These are phyloP conservation scores for Hypoxylon rubiginosum DNA, from an alignment of 2,329 filamentous ascomycete genomes.

Conservation along the genomic window DNA sequence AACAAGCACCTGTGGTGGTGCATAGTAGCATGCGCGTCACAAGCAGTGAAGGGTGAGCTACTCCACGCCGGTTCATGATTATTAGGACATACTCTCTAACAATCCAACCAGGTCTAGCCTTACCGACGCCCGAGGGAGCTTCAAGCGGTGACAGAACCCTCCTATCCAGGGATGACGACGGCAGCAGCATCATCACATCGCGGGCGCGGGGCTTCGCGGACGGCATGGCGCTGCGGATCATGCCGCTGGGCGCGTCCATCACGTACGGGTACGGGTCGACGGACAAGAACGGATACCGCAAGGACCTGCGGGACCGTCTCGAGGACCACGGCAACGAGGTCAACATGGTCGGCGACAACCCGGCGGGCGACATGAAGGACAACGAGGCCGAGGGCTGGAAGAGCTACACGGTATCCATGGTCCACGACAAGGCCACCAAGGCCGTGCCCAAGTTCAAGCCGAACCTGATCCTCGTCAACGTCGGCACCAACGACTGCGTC, in stretches of 20 bases:
- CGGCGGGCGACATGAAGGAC: conserved; percentile 54
- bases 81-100: too few species aligned
- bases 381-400: conserved; percentile 56
- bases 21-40: conserved; percentile 32
- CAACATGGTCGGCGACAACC: conserved; percentile 56
- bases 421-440: conserved; percentile 50
- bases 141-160: neutral
- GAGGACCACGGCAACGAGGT: conserved; percentile 49
- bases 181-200: neutral
- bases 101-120: conserved; percentile 18
- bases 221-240: conserved; percentile 50
- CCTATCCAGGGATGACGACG: conserved; percentile 5
- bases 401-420: conserved; percentile 53
- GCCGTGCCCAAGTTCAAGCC: conserved; percentile 51
- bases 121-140: conserved; percentile 4
- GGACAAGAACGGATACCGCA: conserved; percentile 55
- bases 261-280: conserved; percentile 53
- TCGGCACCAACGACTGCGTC: conserved; percentile 57
- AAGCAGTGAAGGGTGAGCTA: conserved; percentile 29
- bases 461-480: conserved; percentile 56
- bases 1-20: conserved; percentile 30
- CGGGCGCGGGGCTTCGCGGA: conserved; percentile 39
- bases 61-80: too few species aligned
- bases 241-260: conserved; percentile 57
- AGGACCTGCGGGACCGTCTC: conserved; percentile 54